These are phyloP conservation scores for Hypomontagnella submonticulosa DNA, from an alignment of 495 filamentous ascomycete species.

Conservation along the genomic window DNA sequence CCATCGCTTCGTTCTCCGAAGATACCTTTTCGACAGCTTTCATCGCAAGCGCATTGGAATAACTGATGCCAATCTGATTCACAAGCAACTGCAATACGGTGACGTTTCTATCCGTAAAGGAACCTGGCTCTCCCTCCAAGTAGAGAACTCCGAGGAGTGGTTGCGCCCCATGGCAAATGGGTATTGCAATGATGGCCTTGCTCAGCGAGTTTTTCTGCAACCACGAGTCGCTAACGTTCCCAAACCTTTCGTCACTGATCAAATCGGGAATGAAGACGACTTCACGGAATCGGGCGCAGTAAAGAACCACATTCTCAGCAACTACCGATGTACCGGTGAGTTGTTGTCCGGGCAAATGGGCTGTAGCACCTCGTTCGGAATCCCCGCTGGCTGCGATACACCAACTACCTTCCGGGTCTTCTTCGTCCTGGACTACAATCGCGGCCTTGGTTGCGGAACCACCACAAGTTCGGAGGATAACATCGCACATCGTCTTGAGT, in stretches of 20 bases:
- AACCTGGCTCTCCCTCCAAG: constrained; percentile 83
- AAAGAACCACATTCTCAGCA: constrained; percentile 81
- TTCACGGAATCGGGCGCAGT: constrained; percentile 85
- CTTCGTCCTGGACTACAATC: constrained; percentile 79
- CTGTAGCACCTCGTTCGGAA: constrained; percentile 71
- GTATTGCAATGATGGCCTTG: constrained; percentile 84
- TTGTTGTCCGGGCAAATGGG: constrained; percentile 71
- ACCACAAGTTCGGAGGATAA: constrained; percentile 87
- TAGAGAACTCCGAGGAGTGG: constrained; percentile 84
- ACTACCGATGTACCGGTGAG: constrained; percentile 71
- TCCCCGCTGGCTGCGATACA: constrained; percentile 81
- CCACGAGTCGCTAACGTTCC: constrained; percentile 79
- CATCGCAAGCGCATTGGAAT: constrained; percentile 87
- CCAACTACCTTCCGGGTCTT: constrained; percentile 65
- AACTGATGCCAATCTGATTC: constrained; percentile 89
- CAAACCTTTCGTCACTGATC: constrained; percentile 85
- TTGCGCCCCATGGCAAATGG: constrained; percentile 81
- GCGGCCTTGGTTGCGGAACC: constrained; percentile 79
- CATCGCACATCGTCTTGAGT: constrained; percentile 87
- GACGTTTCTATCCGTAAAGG: constrained; percentile 88
- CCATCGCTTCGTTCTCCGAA: constrained; percentile 85
- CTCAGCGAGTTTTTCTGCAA: constrained; percentile 73
- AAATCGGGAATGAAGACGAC: constrained; percentile 85
- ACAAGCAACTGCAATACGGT: constrained; percentile 86
- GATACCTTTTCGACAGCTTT: constrained; percentile 82